Conservation (phyloP, 1,284 basidiomycete species). For the Moesziomyces aphidis region DNA sequence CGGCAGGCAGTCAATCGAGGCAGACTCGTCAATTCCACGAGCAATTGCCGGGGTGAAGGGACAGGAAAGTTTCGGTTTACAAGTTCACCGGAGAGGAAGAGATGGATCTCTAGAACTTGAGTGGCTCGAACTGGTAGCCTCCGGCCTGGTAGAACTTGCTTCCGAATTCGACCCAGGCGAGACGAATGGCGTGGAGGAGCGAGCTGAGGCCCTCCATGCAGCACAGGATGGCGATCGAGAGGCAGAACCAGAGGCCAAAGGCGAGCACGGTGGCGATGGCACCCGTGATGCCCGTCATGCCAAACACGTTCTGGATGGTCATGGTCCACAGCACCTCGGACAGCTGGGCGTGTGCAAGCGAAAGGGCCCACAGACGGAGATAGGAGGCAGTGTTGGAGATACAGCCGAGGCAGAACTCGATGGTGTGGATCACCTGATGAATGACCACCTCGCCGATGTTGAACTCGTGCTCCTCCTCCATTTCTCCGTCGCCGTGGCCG, state of each 20-base stretch:
- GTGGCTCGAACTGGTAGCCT: constrained; percentile 74
- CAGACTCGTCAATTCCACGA: neutral
- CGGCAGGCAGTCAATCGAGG: neutral
- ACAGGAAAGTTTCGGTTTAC: neutral
- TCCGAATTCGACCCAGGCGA: constrained; percentile 98
- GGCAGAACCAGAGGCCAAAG: constrained; percentile 82
- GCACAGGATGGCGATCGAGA: constrained; percentile 79
- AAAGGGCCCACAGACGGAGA: constrained; percentile 97
- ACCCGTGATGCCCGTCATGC: constrained; percentile 70
- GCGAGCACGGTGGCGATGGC: constrained; percentile 76
- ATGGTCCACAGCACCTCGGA: constrained; percentile 79
- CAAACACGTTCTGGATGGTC: constrained; percentile 66
- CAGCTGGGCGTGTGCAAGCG: constrained; percentile 95
- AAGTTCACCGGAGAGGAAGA: neutral
- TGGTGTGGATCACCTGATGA: constrained; percentile 83
- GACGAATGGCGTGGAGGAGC: constrained; percentile 93
- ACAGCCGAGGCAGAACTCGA: constrained; percentile 95
- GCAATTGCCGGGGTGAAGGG: neutral
- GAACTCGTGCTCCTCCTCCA: constrained; percentile 72
- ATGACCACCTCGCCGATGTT: constrained; percentile 95
- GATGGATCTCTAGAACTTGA: constrained; percentile 39
- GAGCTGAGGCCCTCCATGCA: constrained; percentile 84
- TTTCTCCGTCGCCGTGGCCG: constrained; percentile 78
- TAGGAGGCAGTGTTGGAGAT: constrained; percentile 99
- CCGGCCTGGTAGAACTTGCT: constrained; percentile 95